Base-by-base conservation (phyloP, 495 filamentous ascomycete species). In the Penicillium samsonianum region DNA sequence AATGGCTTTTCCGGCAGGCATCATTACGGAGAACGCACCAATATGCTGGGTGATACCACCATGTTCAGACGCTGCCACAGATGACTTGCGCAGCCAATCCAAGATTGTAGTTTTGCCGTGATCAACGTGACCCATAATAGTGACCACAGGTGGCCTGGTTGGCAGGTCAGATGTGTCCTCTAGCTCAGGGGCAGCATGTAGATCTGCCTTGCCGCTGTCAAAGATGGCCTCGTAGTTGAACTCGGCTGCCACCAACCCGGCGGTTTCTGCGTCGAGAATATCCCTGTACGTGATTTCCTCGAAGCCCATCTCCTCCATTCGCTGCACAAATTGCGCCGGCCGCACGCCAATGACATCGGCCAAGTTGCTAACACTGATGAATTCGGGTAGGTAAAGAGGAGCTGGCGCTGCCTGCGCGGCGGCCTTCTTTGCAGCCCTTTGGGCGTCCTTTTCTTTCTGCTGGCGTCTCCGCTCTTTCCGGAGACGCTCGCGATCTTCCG, bases 31-130 rank as follows among this genome's bases (percentile, higher is more conserved):
- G 77, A 99, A 99, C n/a, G 95, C 95, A 67, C 95, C 95, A 63
- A 99, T 99, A 68, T 98, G 95, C 71, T 99, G 95, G 0, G 95
- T 99, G 64, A 99, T 99, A 38, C 95, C 95, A 55, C 95, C 95
- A 63, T 96, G 91, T 68, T 99, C 95, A 44, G 87, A 84, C 2
- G 88, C 90, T 19, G 87, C 95, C 31, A 98, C 86, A 1, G 91
- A 96, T 5, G 91, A 93, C 61, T 96, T 92, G 12, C 95, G 91
- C 30, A 99, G 79, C 77, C 86, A 98, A 61, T 99, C 95, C 9
- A 99, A 78, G 30, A 99, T 84, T 1, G 95, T 98, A 0, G 95
- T 99, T 77, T 99, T 99, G 28, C 95, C 95, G 70, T 99, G 95
- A 68, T 99, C 95, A 63, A 99, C 95, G 62, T 99, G 95, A 7